Evolutionary conservation across 1,284 basidiomycete species (phyloP), one percentile per base, ranked within the genome.

Genomic region (Ceratorhiza oryzae-sativae): DNA sequence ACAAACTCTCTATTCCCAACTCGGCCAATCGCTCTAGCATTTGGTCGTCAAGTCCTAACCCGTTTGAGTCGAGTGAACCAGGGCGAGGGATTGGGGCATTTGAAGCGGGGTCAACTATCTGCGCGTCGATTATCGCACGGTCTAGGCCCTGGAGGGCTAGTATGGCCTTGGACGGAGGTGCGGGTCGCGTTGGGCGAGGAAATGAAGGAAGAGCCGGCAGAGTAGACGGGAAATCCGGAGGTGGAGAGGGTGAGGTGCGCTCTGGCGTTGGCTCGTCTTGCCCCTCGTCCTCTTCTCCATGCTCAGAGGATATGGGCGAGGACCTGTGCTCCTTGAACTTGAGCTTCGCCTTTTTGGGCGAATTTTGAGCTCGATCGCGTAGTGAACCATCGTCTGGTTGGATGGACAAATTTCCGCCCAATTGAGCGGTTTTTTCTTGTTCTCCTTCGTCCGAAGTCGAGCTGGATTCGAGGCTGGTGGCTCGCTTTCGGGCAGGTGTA

Each of bases 101-200:
- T 1, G 82, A 80, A 3, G 83, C 77, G 34, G 93, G 87, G 73
- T 91, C 84, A 25, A 96, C 84, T 36, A 93, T 78, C 72, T 89
- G 86, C 5, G 93, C 94, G 73, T 88, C 85, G 30, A 90, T 80
- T 5, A 95, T 82, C 18, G 89, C 91, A 75, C 84, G 83, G 77
- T 94, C 92, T 13, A 95, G 83, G 45, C 92, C 93, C 79, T 94
- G 92, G 36, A 89, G 82, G 3, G 88, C 88, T 18, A 95, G 86
- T 23, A 86, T 81, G 8, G 85, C 82, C 75, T 88, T 87, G 30
- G 89, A 89, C 0, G 93, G 92, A 0, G 90, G 87, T 73, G 89
- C 83, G 0, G 92, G 92, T 36, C 86, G 82, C 3, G 83, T 82
- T 4, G 93, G 92, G 4, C 88, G 80, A 1, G 94, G 91, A 78